Percentiles rank a stretch among this genome's conserved stretches.
These are phyloP conservation scores for Lipomyces orientalis DNA, from an alignment of 805 yeast species.

Conservation along the genomic window DNA sequence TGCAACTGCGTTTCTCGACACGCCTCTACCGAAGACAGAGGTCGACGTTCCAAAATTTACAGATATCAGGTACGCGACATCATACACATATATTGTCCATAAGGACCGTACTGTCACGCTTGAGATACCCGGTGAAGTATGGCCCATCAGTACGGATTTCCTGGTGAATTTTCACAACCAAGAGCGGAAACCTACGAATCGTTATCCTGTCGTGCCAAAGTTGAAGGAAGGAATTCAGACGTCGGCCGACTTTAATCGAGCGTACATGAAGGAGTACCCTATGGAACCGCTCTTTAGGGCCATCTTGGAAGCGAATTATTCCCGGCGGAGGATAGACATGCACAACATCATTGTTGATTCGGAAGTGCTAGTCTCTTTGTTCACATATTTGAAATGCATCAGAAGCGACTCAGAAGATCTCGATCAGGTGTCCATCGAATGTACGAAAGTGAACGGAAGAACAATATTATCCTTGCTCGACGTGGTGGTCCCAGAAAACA, in stretches of 20 bases:
- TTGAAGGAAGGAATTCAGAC: constrained; percentile 1
- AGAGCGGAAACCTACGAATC: background rate
- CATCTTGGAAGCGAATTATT: constrained; percentile 3
- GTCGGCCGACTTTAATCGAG: constrained; percentile 4
- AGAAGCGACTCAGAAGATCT: background rate
- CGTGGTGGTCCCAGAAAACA: constrained; percentile 1
- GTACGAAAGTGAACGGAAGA: background rate
- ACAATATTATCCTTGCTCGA: background rate
- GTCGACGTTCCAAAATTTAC: background rate
- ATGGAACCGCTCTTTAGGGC: constrained; percentile 8
- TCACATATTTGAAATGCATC: background rate
- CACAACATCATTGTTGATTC: background rate
- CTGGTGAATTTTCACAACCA: background rate
- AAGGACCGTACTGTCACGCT: background rate
- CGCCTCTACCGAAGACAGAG: background rate
- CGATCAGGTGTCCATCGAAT: constrained; percentile 2
- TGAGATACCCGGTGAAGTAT: background rate
- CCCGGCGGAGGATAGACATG: background rate
- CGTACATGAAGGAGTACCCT: constrained; percentile 5
- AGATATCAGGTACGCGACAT: background rate
- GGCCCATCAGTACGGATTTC: background rate
- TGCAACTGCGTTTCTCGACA: background rate
- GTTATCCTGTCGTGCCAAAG: constrained; percentile 5
- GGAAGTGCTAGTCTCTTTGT: background rate
- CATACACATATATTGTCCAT: constrained; percentile 2